phyloP scores from a whole-genome alignment of 768 basidiomycete species.

The Amanita subjunquillea region DNA sequence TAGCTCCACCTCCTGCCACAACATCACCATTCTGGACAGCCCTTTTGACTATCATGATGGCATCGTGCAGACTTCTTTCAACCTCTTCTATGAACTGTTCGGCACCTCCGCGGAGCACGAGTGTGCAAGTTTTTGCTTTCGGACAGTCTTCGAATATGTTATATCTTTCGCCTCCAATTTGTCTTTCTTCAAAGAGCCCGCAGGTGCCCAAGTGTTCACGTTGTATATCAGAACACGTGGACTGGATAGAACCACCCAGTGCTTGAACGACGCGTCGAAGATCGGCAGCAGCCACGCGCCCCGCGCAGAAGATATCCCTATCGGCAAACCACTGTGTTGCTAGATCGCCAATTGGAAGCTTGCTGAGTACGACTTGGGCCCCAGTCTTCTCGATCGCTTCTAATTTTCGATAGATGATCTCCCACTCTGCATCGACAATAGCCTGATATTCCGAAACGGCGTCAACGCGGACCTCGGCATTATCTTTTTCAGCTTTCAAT shows the following conservation, averaged over 20 bases:
- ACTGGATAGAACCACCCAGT: slow-evolving; percentile 90
- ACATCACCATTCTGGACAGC: slow-evolving; percentile 93
- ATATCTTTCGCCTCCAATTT: slow-evolving; percentile 94
- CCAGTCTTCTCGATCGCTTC: slow-evolving; percentile 94
- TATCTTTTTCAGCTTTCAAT: slow-evolving; percentile 98
- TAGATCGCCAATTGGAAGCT: slow-evolving; percentile 95
- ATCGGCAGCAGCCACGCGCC: slow-evolving; percentile 85
- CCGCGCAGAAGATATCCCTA: slow-evolving; percentile 97
- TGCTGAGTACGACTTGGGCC: slow-evolving; percentile 95
- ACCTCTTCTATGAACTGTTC: slow-evolving; percentile 99
- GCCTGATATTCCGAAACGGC: slow-evolving; percentile 97
- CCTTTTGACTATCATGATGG: slow-evolving; percentile 99
- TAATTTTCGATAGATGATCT: slow-evolving; percentile 96
- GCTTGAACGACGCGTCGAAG: slow-evolving; percentile 92
- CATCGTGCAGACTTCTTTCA: slow-evolving; percentile 94
- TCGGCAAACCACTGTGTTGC: slow-evolving; percentile 99
- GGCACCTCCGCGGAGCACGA: slow-evolving; percentile 90
- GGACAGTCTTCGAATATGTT: slow-evolving; percentile 92
- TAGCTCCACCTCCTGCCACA: slow-evolving; percentile 95
- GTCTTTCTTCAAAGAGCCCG: slow-evolving; percentile 84
- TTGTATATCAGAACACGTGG: slow-evolving; percentile 87
- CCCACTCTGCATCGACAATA: slow-evolving; percentile 99
- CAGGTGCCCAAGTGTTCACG: slow-evolving; percentile 92
- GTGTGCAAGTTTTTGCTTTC: slow-evolving; percentile 90
- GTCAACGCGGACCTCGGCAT: slow-evolving; percentile 96